These are phyloP conservation scores for Cladosporium austrohemisphaericum DNA, from an alignment of 2,329 filamentous ascomycete genomes.

Conservation along the genomic window DNA sequence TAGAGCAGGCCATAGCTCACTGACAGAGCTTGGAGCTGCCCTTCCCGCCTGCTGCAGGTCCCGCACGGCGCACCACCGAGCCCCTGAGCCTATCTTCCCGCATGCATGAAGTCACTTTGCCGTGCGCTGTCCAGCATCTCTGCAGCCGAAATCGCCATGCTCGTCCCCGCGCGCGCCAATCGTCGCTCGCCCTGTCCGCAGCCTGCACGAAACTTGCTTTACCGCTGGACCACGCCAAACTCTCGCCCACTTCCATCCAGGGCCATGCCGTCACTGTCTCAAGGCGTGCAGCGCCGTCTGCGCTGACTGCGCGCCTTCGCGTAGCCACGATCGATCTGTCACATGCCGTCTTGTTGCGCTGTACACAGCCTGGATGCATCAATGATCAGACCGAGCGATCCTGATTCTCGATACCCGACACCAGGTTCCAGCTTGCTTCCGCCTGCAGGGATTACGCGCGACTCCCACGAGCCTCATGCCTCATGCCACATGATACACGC, in stretches of 20 bases:
- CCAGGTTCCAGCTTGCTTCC: neutral
- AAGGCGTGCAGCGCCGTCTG: neutral
- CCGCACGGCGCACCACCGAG: neutral
- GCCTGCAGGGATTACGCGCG: neutral
- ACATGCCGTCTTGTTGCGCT: neutral
- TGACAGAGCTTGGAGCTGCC: neutral
- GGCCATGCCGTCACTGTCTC: slow-evolving; percentile 8
- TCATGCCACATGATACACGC: neutral
- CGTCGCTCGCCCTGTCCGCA: neutral
- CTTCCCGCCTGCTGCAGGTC: slow-evolving; percentile 1
- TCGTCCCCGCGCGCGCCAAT: slow-evolving; percentile 11
- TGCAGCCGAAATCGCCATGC: neutral
- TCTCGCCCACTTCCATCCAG: neutral
- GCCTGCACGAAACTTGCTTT: slow-evolving; percentile 14
- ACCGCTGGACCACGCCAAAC: neutral
- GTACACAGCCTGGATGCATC: neutral
- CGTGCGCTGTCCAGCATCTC: neutral
- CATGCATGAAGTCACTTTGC: slow-evolving; percentile 7
- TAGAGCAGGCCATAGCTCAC: neutral
- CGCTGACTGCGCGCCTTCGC: neutral
- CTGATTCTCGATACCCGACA: neutral
- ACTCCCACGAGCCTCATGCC: slow-evolving; percentile 4
- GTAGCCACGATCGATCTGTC: neutral
- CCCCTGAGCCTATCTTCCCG: neutral
- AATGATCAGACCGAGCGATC: too few species aligned